phyloP scores from a whole-genome alignment of 2,329 filamentous ascomycete genomes.

The Didymosphaeria variabile region DNA sequence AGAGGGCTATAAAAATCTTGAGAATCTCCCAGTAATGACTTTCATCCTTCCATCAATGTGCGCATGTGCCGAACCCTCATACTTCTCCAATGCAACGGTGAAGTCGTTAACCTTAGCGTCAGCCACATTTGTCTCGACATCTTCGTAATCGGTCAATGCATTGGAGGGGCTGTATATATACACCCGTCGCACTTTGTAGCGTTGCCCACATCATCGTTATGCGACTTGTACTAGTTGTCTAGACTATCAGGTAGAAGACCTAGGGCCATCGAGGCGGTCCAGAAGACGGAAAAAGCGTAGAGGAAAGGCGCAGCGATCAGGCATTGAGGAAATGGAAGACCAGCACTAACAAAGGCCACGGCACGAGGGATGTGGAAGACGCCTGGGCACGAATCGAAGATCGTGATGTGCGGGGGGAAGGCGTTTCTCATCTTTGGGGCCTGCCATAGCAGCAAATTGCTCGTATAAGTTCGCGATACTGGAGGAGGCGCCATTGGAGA shows the following conservation, averaged over 20 bases:
- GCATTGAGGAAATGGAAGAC: conserved; percentile 17
- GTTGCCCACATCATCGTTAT: conserved; percentile 17
- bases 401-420: no score
- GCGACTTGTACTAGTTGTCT: conserved; percentile 20
- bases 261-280: conserved; percentile 19
- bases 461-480: conserved; percentile 22
- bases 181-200: conserved; percentile 18
- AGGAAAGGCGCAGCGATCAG: conserved; percentile 20
- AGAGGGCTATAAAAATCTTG: conserved; percentile 12
- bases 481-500: conserved; percentile 21
- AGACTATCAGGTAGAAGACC: conserved; percentile 19
- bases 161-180: conserved; percentile 19
- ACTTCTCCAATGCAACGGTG: conserved; percentile 18
- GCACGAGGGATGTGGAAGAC: no score
- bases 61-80: conserved; percentile 21
- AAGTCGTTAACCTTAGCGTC: conserved; percentile 20
- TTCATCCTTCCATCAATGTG: conserved; percentile 21
- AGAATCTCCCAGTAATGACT: conserved; percentile 21
- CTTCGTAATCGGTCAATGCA: conserved; percentile 21
- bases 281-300: conserved; percentile 20
- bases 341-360: conserved; percentile 22
- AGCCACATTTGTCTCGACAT: conserved; percentile 19
- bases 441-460: conserved; percentile 21
- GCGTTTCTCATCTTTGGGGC: no score
- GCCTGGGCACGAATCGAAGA: no score